Base-by-base conservation (phyloP, 228 moss, liverwort and hornwort genomes). In the Sphagnum fallax region DNA sequence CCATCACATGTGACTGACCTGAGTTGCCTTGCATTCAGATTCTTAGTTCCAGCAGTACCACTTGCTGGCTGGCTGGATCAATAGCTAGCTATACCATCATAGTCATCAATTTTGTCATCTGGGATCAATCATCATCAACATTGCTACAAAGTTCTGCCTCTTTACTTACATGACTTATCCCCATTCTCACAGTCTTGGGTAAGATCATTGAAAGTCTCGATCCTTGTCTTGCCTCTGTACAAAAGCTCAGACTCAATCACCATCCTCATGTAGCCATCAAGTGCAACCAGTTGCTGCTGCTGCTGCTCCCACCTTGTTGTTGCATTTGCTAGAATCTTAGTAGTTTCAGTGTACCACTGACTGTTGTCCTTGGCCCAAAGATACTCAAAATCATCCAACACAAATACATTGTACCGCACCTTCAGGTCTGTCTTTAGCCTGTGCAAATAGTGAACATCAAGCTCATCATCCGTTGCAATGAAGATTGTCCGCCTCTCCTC, bases 131-230 rank as follows among this genome's bases (percentile, higher is more conserved):
- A 32, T 32, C 32, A 32, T 32, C 32, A 32, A 32, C 32, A 32
- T 32, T 32, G 32, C 32, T 32, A 32, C 32, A 32, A 32, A 32
- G 32, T 32, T 32, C 32, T 32, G 32, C 32, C 32, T 32, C 32
- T 32, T 32, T 32, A 32, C 32, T 32, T 32, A 32, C 32, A 32
- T 32, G 32, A 32, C 32, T 75, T 84, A 8, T 82, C 55, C 14
- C 95, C 95, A 61, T 81, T 74, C 73, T 90, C 92, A 78, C 95
- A 95, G 73, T 95, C 92, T 67, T 81, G 78, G 1, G 95, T 90
- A 5, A 95, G 87, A 52, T 95, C 92, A 67, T 89, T 85, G 76
- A 95, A 95, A 0, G 95, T 95, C 65, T 95, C 92, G 63, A 95
- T 78, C 52, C 79, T 72, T 71, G 72, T 88, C 77, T 83, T 81